Conservation (phyloP, 2,329 filamentous ascomycete species). For the Botrytis cinerea region DNA sequence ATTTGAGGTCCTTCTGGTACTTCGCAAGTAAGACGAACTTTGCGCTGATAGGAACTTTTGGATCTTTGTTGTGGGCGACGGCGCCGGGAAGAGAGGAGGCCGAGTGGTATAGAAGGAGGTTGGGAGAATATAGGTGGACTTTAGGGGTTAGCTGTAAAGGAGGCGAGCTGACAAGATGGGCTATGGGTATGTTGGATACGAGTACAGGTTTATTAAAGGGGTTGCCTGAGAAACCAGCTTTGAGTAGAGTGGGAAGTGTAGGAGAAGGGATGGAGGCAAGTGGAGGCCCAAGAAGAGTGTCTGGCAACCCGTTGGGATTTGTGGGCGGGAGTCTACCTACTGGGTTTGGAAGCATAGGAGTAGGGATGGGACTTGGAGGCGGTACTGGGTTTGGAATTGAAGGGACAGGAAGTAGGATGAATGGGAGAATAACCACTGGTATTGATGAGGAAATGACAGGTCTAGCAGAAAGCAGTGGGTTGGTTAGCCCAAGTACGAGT, state of each 20-base stretch:
- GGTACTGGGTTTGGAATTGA: slow-evolving; percentile 19
- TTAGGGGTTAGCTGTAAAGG: slow-evolving; percentile 77
- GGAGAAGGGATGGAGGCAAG: slow-evolving; percentile 26
- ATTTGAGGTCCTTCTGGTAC: slow-evolving; percentile 91
- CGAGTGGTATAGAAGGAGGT: slow-evolving; percentile 82
- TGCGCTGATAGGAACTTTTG: slow-evolving; percentile 91
- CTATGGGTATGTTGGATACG: slow-evolving; percentile 77
- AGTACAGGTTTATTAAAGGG: slow-evolving; percentile 68
- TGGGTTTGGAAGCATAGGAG: background rate
- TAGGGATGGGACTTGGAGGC: slow-evolving; percentile 7
- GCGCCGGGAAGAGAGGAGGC: slow-evolving; percentile 85
- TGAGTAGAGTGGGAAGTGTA: slow-evolving; percentile 53
- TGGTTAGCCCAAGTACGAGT: slow-evolving; percentile 42
- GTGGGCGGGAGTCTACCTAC: slow-evolving; percentile 8
- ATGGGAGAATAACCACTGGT: slow-evolving; percentile 30
- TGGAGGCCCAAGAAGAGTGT: slow-evolving; percentile 4
- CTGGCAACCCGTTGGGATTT: slow-evolving; percentile 14
- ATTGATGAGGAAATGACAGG: slow-evolving; percentile 33
- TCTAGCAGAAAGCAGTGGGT: slow-evolving; percentile 36
- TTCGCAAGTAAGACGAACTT: slow-evolving; percentile 89
- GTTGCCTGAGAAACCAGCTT: slow-evolving; percentile 68
- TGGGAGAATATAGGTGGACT: slow-evolving; percentile 94
- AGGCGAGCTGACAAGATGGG: slow-evolving; percentile 62
- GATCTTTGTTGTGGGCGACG: slow-evolving; percentile 85
- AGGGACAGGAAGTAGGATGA: slow-evolving; percentile 1